Evolutionary conservation across 2,329 filamentous ascomycete species (phyloP), one percentile per base, ranked within the genome.

Genomic region (Cordyceps cicadae): DNA sequence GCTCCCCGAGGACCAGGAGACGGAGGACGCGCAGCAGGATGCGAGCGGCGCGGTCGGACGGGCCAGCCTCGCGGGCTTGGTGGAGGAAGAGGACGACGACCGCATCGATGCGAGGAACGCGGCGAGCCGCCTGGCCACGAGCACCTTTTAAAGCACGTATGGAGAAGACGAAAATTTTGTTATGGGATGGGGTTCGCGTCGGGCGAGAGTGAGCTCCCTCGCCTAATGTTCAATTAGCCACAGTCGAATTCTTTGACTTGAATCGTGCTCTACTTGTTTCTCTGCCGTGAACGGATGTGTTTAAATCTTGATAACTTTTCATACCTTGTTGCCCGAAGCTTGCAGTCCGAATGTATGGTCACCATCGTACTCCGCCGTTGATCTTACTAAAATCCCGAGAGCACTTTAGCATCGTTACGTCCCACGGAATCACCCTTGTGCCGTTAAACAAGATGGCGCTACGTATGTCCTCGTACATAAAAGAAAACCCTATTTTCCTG

Each of bases 91-190:
- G 65, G 89, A 97, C 68, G 92, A 96, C 69, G 94, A 99, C 74
- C 84, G 92, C 59, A 86, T 99, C 62, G 94, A 99, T 81, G 94
- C 94, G 48, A 86, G 90, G 74, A 99, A 97, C 76, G 94, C 94
- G 58, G 94, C 94, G 41, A 96, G 90, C 75, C 84, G 94, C 70
- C 79, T 99, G 77, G 94, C 93, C 53, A 90, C 92, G 66, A 97
- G 92, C 78, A 97, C 93, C 19, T 97, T 97, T 74, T 97, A 77
- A 53, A 53, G 26, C n/a, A 43, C 34, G 29, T 29, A 54, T 64
- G 63, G 12, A 59, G 17, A 43, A 34, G 19, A 17, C 34, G 14
- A 24, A 59, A 17, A 34, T 37, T 54, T 39, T 49, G 21, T 32
- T 29, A 50, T 54, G 34, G 15, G 50, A 46, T 39, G 41, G 34